These are phyloP conservation scores for Linnemannia elongata DNA, from an alignment of 192 early-diverging fungal species.

Conservation along the genomic window DNA sequence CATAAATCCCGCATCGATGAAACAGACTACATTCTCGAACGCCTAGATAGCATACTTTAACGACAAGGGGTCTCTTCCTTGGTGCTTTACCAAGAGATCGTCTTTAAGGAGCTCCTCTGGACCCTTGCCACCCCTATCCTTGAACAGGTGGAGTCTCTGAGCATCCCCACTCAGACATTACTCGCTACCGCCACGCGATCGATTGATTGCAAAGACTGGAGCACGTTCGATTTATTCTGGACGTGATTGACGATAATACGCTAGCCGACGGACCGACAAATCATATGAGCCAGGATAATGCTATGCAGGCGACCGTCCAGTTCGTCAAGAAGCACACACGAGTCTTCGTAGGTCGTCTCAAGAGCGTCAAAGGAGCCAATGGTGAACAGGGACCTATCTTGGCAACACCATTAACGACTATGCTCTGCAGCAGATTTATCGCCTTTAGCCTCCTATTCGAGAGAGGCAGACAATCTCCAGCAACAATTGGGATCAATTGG, in stretches of 20 bases:
- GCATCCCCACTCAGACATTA: not conserved
- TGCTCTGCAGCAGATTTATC: not conserved
- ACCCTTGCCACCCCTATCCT: not conserved
- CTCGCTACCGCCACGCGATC: not conserved
- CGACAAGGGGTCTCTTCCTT: not conserved
- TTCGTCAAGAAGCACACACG: not conserved
- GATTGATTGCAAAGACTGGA: not conserved
- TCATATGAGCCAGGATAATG: not conserved
- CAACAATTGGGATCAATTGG: not conserved
- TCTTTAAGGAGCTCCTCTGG: not conserved
- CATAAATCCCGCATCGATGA: not conserved
- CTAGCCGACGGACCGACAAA: not conserved
- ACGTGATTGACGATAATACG: not conserved
- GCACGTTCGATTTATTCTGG: not conserved
- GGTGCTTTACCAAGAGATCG: not conserved
- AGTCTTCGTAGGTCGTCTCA: not conserved
- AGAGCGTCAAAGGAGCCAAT: not conserved
- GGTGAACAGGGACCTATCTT: not conserved
- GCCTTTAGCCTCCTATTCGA: not conserved
- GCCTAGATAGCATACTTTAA: not conserved
- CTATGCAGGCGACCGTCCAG: not conserved
- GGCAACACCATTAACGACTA: not conserved
- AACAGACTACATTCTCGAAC: not conserved
- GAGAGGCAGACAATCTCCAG: not conserved
- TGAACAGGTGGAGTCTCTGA: not conserved